phyloP scores from a whole-genome alignment of 768 basidiomycete genomes.

The Aureoboletus auriporus region DNA sequence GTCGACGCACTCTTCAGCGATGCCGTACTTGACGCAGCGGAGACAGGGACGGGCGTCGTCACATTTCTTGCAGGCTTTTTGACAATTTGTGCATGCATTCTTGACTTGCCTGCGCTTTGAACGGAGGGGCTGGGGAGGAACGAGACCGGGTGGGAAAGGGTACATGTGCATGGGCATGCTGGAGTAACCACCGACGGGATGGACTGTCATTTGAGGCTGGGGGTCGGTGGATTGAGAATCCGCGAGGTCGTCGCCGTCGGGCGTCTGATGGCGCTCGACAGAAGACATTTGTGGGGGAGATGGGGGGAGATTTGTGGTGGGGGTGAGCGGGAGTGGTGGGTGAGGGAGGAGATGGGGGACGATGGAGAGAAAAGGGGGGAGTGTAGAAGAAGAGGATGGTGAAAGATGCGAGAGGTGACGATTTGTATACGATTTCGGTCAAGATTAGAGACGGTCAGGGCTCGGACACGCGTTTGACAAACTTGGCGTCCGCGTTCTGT shows the following conservation, averaged over 20 bases:
- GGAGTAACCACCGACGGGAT: slow-evolving; percentile 45
- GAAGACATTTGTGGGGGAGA: slow-evolving; percentile 32
- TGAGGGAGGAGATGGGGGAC: slow-evolving; percentile 31
- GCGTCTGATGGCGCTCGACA: slow-evolving; percentile 37
- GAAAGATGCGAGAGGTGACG: slow-evolving; percentile 22
- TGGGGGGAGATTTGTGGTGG: slow-evolving; percentile 18
- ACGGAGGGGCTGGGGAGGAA: slow-evolving; percentile 48
- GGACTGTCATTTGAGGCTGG: slow-evolving; percentile 49
- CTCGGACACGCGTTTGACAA: slow-evolving; percentile 35
- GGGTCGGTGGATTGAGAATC: slow-evolving; percentile 32
- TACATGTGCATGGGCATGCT: slow-evolving; percentile 67
- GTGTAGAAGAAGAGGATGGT: slow-evolving; percentile 9
- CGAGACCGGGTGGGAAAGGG: slow-evolving; percentile 52
- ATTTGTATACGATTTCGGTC: slow-evolving; percentile 30
- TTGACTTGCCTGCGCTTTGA: slow-evolving; percentile 86
- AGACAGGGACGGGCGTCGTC: slow-evolving; percentile 91
- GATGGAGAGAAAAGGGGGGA: slow-evolving; percentile 9
- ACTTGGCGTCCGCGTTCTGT: slow-evolving; percentile 30
- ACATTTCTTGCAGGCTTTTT: slow-evolving; percentile 90
- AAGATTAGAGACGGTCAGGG: slow-evolving; percentile 31
- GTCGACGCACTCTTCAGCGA: slow-evolving; percentile 82
- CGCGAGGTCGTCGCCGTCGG: slow-evolving; percentile 38
- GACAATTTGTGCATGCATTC: slow-evolving; percentile 88
- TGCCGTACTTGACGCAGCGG: slow-evolving; percentile 88
- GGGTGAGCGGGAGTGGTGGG: slow-evolving; percentile 30